A percentile compares a stretch with the other conserved stretches of the same genome.
Evolutionary conservation across 2,329 filamentous ascomycete genomes (phyloP).

Genomic region (Colletotrichum lindemuthianum): DNA sequence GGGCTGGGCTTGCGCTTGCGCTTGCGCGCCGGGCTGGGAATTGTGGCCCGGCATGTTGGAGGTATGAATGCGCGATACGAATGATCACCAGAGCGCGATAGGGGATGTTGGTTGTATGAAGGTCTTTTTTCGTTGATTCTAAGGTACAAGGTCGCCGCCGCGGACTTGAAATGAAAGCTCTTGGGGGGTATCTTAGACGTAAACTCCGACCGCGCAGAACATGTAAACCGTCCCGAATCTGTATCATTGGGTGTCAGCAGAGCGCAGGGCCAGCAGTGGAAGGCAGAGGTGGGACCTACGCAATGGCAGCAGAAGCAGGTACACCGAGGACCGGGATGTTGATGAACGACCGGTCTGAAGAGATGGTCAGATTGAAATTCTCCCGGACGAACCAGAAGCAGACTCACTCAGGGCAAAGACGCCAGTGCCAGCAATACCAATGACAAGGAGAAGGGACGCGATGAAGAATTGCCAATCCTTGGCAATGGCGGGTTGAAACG

Average conservation of each 20-base stretch:
- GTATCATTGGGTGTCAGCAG: slow-evolving; percentile 32
- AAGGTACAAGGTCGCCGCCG: slow-evolving; percentile 36
- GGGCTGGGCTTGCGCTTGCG: slow-evolving; percentile 48
- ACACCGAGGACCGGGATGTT: slow-evolving; percentile 82
- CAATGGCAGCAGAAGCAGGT: slow-evolving; percentile 88
- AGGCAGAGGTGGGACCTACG: slow-evolving; percentile 68
- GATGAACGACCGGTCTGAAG: slow-evolving; percentile 79
- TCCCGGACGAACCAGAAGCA: background rate
- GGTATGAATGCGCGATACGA: background rate
- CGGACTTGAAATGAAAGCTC: slow-evolving; percentile 38
- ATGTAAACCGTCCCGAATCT: slow-evolving; percentile 97
- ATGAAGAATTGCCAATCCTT: slow-evolving; percentile 88
- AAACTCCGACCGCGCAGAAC: slow-evolving; percentile 98
- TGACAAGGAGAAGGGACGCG: slow-evolving; percentile 78
- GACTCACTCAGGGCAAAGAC: slow-evolving; percentile 86
- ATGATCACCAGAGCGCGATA: slow-evolving; percentile 19
- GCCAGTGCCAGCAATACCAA: slow-evolving; percentile 78
- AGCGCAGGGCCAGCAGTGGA: slow-evolving; percentile 16
- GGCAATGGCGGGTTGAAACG: slow-evolving; percentile 81
- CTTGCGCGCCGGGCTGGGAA: slow-evolving; percentile 37
- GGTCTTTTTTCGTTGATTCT: slow-evolving; percentile 36
- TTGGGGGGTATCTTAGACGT: slow-evolving; percentile 77
- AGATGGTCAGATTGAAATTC: slow-evolving; percentile 38
- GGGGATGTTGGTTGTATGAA: slow-evolving; percentile 15
- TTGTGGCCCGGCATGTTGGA: slow-evolving; percentile 38